These are phyloP conservation scores for Xylaria sp. DNA, from an alignment of 2,329 filamentous ascomycete genomes.

Conservation along the genomic window DNA sequence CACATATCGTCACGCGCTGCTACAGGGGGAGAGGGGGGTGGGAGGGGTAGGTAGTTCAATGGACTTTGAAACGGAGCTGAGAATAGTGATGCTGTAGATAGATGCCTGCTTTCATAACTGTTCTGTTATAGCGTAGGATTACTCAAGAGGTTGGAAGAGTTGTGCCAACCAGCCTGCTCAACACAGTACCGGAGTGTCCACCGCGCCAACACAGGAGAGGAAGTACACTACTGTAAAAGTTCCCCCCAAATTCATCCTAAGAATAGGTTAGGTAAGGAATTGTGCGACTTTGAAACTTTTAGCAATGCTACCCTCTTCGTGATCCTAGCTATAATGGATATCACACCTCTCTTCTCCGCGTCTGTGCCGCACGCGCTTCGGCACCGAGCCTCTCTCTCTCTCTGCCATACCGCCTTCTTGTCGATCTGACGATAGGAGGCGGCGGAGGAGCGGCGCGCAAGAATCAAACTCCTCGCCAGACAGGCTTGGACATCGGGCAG, in stretches of 20 bases:
- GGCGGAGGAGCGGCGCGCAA: neutral
- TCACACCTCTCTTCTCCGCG: conserved; percentile 4
- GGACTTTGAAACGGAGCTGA: neutral
- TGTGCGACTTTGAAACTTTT: neutral
- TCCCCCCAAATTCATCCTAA: conserved; percentile 15
- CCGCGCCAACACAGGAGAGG: no score
- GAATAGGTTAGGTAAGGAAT: conserved; percentile 15
- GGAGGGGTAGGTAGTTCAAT: neutral
- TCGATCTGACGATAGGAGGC: conserved; percentile 20
- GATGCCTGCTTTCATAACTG: conserved; percentile 1
- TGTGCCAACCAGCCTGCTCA: no score
- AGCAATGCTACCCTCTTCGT: conserved; percentile 21
- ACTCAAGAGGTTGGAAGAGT: neutral
- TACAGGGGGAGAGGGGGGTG: neutral
- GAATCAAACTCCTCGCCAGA: neutral
- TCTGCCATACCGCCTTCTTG: conserved; percentile 15
- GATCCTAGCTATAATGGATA: conserved; percentile 18
- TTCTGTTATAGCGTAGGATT: conserved; percentile 15
- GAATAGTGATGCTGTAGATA: neutral
- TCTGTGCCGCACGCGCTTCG: conserved; percentile 20
- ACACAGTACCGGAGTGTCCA: no score
- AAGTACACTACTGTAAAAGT: neutral
- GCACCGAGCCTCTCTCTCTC: conserved; percentile 19
- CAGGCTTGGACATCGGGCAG: neutral
- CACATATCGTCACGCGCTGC: conserved; percentile 22